These are phyloP conservation scores for Erysimum pusillum DNA, from an alignment of 441 rosid species.

Conservation along the genomic window DNA sequence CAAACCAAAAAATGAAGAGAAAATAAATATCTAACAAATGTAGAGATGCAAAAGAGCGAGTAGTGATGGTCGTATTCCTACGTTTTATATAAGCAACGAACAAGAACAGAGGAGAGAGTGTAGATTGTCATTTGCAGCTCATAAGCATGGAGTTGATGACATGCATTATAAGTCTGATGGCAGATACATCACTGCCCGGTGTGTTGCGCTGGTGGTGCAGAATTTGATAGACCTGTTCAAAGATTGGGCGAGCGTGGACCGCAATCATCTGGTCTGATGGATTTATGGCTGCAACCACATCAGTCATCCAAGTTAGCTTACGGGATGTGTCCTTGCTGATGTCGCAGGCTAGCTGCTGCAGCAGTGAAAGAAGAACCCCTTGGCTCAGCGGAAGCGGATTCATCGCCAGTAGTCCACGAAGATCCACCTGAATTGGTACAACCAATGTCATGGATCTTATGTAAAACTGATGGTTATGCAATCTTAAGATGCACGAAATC, in stretches of 20 bases:
- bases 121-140: constrained; percentile 55
- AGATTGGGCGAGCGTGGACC: constrained; percentile 59
- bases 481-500: not conserved
- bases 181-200: constrained; percentile 57
- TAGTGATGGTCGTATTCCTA: constrained; percentile 31
- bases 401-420: constrained; percentile 52
- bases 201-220: constrained; percentile 57
- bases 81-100: constrained; percentile 38
- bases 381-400: constrained; percentile 69
- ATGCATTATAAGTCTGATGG: constrained; percentile 62
- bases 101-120: constrained; percentile 11
- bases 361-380: constrained; percentile 70
- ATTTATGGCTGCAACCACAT: constrained; percentile 63
- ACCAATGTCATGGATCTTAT: constrained; percentile 15
- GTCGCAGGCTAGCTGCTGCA: constrained; percentile 75
- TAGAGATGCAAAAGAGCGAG: constrained; percentile 13
- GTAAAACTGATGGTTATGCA: not conserved
- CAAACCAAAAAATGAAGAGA: constrained; percentile 37
- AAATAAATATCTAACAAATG: constrained; percentile 6
- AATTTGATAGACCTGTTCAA: constrained; percentile 71
- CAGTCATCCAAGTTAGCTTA: constrained; percentile 70
- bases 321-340: constrained; percentile 56
- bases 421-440: constrained; percentile 57
- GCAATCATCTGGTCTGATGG: constrained; percentile 64
- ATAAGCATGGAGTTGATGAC: constrained; percentile 70